Base-by-base conservation (phyloP, 164 flowering plant genomes). In the Magnolia sinica region DNA sequence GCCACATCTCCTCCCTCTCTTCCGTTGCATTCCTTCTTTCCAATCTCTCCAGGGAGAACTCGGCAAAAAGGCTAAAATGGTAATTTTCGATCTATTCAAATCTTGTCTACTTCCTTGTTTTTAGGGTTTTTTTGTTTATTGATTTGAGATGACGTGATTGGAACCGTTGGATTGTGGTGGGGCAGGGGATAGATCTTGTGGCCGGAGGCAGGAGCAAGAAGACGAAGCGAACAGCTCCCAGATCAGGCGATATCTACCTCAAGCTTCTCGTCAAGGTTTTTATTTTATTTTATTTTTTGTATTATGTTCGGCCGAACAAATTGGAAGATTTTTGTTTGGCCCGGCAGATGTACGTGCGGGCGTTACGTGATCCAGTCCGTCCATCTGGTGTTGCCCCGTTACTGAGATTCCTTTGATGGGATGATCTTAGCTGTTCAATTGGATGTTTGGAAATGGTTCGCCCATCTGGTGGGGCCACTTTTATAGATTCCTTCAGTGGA, bases 161-260 rank as follows among this genome's bases (percentile, higher is more conserved):
- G 45, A 37, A 37, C 45, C 45, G 45, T 11, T 55, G 10, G 11
- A 55, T 55, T 8, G 16, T 9, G 61, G 61, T 55, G 13, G 3
- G 14, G 24, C 71, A 78, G 80, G 80, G 80, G 19, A 78, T 78
- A 72, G 80, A 78, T 66, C 65, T 78, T 6, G 76, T 91, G 87
- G 71, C 82, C 83, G 24, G 83, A 71, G 58, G 95, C 78, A 49
- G 88, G 80, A 68, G 82, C 78, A 13, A 71, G 66, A 77, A 68
- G 69, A 78, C 80, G 68, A 73, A 68, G 67, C 76, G 80, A 1
- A 78, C 80, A 1, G 80, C 80, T 61, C 80, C 80, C 52, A 78
- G 67, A 69, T 78, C 80, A 4, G 69, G 68, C 49, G 80, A 78
- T 68, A 67, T 78, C 69, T 78, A 78, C 50, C 80, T 78, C 55